Percentiles rank a stretch among this genome's conserved stretches.
phyloP scores from a whole-genome alignment of 257 asterid genomes.

The Primulina tabacum region DNA sequence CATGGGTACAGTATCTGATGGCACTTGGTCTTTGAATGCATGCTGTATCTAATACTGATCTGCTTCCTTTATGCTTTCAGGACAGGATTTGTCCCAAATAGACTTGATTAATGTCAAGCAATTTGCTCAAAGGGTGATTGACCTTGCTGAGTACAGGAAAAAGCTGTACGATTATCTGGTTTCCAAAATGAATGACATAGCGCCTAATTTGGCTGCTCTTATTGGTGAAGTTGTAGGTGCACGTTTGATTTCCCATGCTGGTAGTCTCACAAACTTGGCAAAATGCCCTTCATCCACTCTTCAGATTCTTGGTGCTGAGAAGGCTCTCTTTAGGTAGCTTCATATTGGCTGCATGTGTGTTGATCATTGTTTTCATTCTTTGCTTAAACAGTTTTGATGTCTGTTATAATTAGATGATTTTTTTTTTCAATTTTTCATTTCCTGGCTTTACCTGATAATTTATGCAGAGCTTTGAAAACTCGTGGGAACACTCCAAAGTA shows the following conservation, averaged over 20 bases:
- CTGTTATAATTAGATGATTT: background rate
- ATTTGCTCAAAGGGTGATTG: conserved; percentile 91
- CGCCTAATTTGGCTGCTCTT: conserved; percentile 92
- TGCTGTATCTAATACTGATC: conserved; percentile 11
- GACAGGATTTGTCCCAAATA: conserved; percentile 85
- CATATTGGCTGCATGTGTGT: background rate
- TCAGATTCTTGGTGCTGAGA: conserved; percentile 98
- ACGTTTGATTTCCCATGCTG: conserved; percentile 96
- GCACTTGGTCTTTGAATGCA: background rate
- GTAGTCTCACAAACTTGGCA: conserved; percentile 93
- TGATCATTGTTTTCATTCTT: background rate
- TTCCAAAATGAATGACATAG: conserved; percentile 88
- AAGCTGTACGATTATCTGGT: conserved; percentile 83
- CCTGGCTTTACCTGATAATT: conserved; percentile 15
- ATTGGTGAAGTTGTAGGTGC: conserved; percentile 99
- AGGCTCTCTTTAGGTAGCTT: conserved; percentile 85
- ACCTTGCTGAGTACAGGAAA: conserved; percentile 90
- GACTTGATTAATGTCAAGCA: conserved; percentile 89
- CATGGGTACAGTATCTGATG: conserved; percentile 59
- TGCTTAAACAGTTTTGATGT: conserved; percentile 9
- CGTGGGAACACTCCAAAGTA: conserved; percentile 95
- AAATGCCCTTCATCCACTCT: conserved; percentile 96
- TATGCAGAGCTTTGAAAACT: conserved; percentile 83
- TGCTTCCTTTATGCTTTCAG: conserved; percentile 38
- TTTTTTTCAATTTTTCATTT: background rate